Evolutionary conservation across 2,329 filamentous ascomycete species (phyloP).

Genomic region (Penicillium sp.): DNA sequence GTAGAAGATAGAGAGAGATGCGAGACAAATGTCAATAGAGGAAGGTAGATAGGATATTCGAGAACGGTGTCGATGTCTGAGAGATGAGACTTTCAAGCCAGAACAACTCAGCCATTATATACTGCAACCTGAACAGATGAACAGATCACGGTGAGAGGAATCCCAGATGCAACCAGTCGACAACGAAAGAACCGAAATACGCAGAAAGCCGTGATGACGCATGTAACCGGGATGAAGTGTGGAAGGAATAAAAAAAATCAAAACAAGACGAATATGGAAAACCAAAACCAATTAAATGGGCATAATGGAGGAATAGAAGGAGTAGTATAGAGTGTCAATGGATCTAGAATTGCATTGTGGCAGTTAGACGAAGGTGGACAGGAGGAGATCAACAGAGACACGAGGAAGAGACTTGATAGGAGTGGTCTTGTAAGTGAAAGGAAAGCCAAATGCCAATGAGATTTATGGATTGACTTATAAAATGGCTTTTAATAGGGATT

Average conservation of each 20-base stretch:
- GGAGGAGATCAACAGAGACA: not conserved
- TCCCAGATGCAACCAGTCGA: not conserved
- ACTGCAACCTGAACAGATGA: not conserved
- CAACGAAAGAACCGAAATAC: not conserved
- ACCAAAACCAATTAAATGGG: too few species aligned
- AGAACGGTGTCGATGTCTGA: not conserved
- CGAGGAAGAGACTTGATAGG: conserved; percentile 5
- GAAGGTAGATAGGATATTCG: not conserved
- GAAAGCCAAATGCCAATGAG: not conserved
- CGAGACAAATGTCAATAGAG: not conserved
- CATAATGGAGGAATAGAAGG: too few species aligned
- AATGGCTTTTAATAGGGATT: too few species aligned
- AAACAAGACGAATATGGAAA: not conserved
- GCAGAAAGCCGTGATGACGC: not conserved
- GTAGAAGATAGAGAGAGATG: not conserved
- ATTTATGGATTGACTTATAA: too few species aligned
- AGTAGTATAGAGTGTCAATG: not conserved
- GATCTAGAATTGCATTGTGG: not conserved
- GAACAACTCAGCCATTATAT: conserved; percentile 1
- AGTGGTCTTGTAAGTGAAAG: not conserved
- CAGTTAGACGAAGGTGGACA: not conserved
- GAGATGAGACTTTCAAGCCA: not conserved
- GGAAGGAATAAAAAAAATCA: not conserved
- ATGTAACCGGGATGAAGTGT: not conserved
- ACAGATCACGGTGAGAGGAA: conserved; percentile 1